phyloP scores from a whole-genome alignment of 768 basidiomycete species.

The Naematelia aurantialba region DNA sequence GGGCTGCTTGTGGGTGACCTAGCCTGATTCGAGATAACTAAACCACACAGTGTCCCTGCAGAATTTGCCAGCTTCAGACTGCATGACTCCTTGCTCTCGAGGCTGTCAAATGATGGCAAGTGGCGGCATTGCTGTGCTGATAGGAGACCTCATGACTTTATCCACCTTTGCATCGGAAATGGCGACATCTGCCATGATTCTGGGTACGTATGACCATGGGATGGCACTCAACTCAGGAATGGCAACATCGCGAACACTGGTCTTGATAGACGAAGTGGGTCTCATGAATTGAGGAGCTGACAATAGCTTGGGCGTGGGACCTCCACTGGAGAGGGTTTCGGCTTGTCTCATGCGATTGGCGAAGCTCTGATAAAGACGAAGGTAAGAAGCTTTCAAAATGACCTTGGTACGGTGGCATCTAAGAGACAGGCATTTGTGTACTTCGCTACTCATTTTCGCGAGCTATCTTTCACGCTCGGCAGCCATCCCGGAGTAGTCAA shows the following conservation, averaged over 20 bases:
- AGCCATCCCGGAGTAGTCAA: constrained; percentile 74
- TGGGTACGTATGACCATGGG: constrained; percentile 56
- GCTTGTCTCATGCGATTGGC: constrained; percentile 52
- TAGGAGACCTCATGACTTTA: constrained; percentile 73
- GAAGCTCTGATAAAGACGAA: constrained; percentile 61
- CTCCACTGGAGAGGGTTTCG: constrained; percentile 71
- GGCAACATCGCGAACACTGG: constrained; percentile 61
- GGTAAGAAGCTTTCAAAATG: constrained; percentile 52
- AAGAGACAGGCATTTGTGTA: constrained; percentile 69
- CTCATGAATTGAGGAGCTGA: neutral
- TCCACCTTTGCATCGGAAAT: constrained; percentile 97
- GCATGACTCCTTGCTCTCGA: constrained; percentile 76
- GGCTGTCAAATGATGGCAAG: constrained; percentile 76
- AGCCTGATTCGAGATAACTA: neutral
- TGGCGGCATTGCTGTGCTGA: constrained; percentile 3
- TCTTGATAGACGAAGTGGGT: constrained; percentile 74
- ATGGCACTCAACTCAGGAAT: constrained; percentile 56
- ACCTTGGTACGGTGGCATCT: neutral
- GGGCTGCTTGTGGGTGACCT: constrained; percentile 64
- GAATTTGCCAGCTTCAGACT: constrained; percentile 89
- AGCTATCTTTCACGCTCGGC: constrained; percentile 71
- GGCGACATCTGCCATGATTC: constrained; percentile 84
- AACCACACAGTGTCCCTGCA: constrained; percentile 64
- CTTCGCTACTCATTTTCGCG: constrained; percentile 89
- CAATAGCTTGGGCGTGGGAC: constrained; percentile 67